Base-by-base conservation (phyloP, 805 yeast genomes). In the Novakomyces olei region DNA sequence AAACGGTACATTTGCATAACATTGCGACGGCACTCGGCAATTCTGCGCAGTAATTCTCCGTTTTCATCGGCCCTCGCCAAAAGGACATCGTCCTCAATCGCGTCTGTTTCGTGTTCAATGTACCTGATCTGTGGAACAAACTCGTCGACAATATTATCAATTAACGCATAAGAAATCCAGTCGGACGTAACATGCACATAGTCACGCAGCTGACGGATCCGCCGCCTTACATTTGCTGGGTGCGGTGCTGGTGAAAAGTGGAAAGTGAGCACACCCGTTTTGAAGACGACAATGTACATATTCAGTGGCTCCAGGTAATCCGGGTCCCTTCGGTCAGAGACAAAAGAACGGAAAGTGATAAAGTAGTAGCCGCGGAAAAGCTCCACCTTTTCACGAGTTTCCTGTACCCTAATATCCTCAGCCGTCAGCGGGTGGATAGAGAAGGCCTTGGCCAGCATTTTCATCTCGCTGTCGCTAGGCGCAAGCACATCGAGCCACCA, bases 341-440 rank as follows among this genome's bases (percentile, higher is more conserved):
- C 95, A 54, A 88, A 88, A 3, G 96, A 78, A 52, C 88, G 94
- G 67, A 88, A 88, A 63, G 92, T 78, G 27, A 88, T 92, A 58
- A 88, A 81, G 54, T 88, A 85, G 54, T 85, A 85, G 42, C 69
- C 67, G 44, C 71, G 69, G 63, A 85, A 85, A 39, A 85, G 60
- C 55, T 85, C 98, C 19, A 85, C 95, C 54, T 85, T 85, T 58
- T 85, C 98, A 55, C 98, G 81, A 16, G 93, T 69, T 57, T 85
- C 98, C 56, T 83, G 92, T 69, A 80, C 77, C 36, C 93, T 61
- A 41, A 85, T 83, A 70, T 85, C 98, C 57, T 85, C 98, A 1
- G 94, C 81, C 0, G 98, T 85, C 60, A 85, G 70, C 19, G 98
- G 98, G 60, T 85, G 98, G 55, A 85, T 79, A 6, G 94, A 93